Evolutionary conservation across 768 basidiomycete genomes (phyloP).

Genomic region (Boletus reticulatus): DNA sequence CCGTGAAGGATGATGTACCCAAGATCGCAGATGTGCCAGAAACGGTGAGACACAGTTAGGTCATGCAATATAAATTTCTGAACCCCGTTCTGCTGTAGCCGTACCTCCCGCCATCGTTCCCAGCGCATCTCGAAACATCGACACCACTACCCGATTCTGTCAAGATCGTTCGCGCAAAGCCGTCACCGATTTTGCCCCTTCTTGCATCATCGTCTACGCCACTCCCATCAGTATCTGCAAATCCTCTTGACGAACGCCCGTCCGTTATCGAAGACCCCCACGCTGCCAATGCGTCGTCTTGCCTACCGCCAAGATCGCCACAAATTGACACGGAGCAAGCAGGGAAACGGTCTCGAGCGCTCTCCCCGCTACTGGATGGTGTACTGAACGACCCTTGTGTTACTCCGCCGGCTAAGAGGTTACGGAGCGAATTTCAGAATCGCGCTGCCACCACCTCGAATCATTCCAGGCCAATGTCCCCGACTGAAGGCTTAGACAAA

Average conservation of each 20-base stretch:
- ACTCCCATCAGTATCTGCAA: slow-evolving; percentile 20
- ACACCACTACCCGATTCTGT: slow-evolving; percentile 40
- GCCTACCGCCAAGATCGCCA: slow-evolving; percentile 16
- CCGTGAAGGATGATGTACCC: slow-evolving; percentile 7
- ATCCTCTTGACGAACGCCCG: slow-evolving; percentile 19
- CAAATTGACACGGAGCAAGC: slow-evolving; percentile 13
- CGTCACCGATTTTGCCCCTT: slow-evolving; percentile 38
- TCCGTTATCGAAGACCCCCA: slow-evolving; percentile 3
- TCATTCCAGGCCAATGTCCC: background rate
- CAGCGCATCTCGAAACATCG: slow-evolving; percentile 50
- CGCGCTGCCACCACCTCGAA: background rate
- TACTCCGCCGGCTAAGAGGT: slow-evolving; percentile 26
- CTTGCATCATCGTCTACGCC: slow-evolving; percentile 25
- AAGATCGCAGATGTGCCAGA: slow-evolving; percentile 38
- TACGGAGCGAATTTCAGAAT: slow-evolving; percentile 12
- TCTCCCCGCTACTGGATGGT: slow-evolving; percentile 30
- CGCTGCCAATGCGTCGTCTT: slow-evolving; percentile 10
- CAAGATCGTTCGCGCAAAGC: slow-evolving; percentile 37
- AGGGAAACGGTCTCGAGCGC: slow-evolving; percentile 29
- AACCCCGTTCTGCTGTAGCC: slow-evolving; percentile 28
- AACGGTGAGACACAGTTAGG: slow-evolving; percentile 29
- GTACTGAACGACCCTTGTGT: slow-evolving; percentile 4
- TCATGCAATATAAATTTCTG: slow-evolving; percentile 8
- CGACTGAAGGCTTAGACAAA: slow-evolving; percentile 8
- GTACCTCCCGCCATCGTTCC: slow-evolving; percentile 58